Conservation (phyloP, 1,139 yeast species). For the Kurtzmaniella quercitrusa region DNA sequence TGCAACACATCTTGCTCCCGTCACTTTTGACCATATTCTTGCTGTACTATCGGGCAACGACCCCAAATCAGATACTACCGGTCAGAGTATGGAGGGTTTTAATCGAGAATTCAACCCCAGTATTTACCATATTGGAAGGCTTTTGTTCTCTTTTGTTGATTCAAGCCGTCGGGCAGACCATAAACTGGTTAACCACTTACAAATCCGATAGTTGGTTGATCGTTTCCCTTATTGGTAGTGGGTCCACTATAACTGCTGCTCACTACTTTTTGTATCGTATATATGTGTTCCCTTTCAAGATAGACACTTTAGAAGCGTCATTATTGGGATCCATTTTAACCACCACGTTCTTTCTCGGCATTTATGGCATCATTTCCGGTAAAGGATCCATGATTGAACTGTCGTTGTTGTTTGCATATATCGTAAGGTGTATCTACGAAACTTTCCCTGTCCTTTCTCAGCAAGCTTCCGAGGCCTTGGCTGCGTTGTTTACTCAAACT, state of each 20-base stretch:
- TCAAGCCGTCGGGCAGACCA: conserved; percentile 85
- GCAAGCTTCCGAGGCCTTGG: conserved; percentile 38
- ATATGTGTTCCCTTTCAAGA: conserved; percentile 68
- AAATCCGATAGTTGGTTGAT: conserved; percentile 80
- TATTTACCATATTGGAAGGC: conserved; percentile 87
- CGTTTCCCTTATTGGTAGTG: conserved; percentile 67
- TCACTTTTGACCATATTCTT: conserved; percentile 72
- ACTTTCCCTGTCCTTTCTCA: conserved; percentile 78
- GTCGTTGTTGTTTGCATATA: conserved; percentile 80
- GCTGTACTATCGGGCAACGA: conserved; percentile 36
- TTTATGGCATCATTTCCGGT: conserved; percentile 79
- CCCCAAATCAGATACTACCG: conserved; percentile 15
- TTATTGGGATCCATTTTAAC: conserved; percentile 83
- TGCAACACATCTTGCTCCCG: conserved; percentile 82
- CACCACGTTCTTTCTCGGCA: conserved; percentile 65
- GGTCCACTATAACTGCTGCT: conserved; percentile 70
- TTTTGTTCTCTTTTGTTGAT: conserved; percentile 84
- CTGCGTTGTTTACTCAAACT: conserved; percentile 35
- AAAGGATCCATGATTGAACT: conserved; percentile 88
- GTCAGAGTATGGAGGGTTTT: conserved; percentile 58
- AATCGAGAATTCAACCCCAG: conserved; percentile 76
- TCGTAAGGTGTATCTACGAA: conserved; percentile 88
- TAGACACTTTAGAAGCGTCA: conserved; percentile 73
- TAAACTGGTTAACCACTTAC: conserved; percentile 64
- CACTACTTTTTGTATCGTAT: conserved; percentile 78